Evolutionary conservation across 495 filamentous ascomycete genomes (phyloP).

Genomic region (Tuber magnatum): DNA sequence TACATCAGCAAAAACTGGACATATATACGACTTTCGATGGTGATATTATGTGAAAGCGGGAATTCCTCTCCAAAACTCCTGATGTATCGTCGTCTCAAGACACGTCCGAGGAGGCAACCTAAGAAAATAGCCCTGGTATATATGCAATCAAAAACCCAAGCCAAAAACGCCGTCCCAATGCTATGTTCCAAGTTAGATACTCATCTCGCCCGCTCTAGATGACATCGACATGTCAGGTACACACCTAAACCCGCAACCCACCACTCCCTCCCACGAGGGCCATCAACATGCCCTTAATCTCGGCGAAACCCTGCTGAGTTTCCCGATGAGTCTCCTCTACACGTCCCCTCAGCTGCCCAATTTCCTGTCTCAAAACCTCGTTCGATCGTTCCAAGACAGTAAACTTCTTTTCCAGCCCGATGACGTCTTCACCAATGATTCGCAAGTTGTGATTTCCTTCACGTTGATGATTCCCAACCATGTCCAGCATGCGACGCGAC

Average conservation of each 20-base stretch:
- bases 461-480: conserved; percentile 19
- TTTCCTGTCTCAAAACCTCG: conserved; percentile 19
- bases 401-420: not conserved
- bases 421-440: conserved; percentile 26
- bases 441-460: conserved; percentile 23
- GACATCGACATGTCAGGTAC: conserved; percentile 4
- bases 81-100: not conserved
- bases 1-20: not conserved
- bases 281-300: conserved; percentile 33
- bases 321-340: conserved; percentile 23
- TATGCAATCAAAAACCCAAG: conserved; percentile 21
- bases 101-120: not conserved
- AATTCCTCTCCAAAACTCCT: not conserved
- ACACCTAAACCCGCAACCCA: conserved; percentile 28
- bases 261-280: conserved; percentile 14
- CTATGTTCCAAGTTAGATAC: conserved; percentile 10
- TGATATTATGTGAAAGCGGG: conserved; percentile 1
- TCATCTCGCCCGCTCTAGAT: not conserved
- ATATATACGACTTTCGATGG: conserved; percentile 4
- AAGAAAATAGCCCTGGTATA: conserved; percentile 10
- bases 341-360: conserved; percentile 22
- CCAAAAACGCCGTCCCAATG: conserved; percentile 34
- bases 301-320: conserved; percentile 34
- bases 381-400: conserved; percentile 19
- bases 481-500: conserved; percentile 27